Base-by-base conservation (phyloP, 2,329 filamentous ascomycete species). In the Ceratocystis variospora region DNA sequence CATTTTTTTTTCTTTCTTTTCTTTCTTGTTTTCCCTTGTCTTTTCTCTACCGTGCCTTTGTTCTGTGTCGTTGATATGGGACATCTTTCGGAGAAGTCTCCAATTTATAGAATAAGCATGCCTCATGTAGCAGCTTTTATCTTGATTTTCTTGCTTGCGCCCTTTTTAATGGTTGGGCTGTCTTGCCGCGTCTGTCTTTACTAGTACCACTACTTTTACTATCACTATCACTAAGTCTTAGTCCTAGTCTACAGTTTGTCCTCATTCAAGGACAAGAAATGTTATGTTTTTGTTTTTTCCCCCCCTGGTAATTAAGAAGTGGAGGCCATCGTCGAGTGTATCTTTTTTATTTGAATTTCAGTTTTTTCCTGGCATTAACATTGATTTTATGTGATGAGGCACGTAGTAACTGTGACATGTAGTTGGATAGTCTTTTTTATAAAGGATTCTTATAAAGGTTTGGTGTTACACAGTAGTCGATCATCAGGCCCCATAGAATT, bases 71-170 rank as follows among this genome's bases (percentile, higher is more conserved):
- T 59, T 17, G 53, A 46, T 45, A 6, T 44, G 25, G 19, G 37
- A 25, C 6, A 25, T 5, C 17, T 59, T 22, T 31, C 55, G 28
- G 55, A 59, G 55, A 59, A 59, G 55, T 59, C 55, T 59, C 55
- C 55, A 31, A 19, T 59, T 59, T 37, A 59, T 59, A 59, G 55
- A 59, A 59, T n/a, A 59, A 31, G 41, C 61, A 48, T 62, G 61
- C 25, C 41, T 44, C 41, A 31, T 62, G 22, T 44, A 28, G 31
- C 19, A 62, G 61, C 19, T 59, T 59, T 59, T 59, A 59, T 59
- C 28, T 59, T 59, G 55, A 37, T 31, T 59, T 59, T 25, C 55
- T 59, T n/a, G 55, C 55, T n/a, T 59, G 55, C 31, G 28, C 53
- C 53, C 48, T 50, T 50, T 59, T n/a, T 59, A 37, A 59, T 17